Base-by-base conservation (phyloP, 805 yeast genomes). In the Pichia deserticola region DNA sequence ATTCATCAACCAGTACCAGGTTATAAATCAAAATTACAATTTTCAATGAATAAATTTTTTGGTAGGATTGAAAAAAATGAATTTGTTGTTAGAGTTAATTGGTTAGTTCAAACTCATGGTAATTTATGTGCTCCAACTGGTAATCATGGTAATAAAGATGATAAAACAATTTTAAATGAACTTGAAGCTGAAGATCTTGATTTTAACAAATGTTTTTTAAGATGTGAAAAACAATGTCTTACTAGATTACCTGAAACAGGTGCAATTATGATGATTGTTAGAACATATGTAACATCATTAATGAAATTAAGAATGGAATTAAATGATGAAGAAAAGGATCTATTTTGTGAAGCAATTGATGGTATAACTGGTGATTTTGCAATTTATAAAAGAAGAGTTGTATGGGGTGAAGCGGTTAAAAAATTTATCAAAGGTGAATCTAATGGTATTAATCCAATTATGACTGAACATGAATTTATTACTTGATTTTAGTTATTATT, bases 1-100 rank as follows among this genome's bases (percentile, higher is more conserved):
- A 76, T 86, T 51, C 95, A 86, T 60, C 74, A 66, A 3, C 89
- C 90, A 0, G 90, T 86, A 2, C 93, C 93, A 0, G 77, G 76
- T 52, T 86, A 86, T 57, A 62, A 69, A 45, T 64, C 74, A 20
- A 74, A 79, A 53, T 68, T 86, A 40, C 74, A 77, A 61, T 57
- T 72, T 7, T 77, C 86, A 27, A 86, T 86, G 92, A 79, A 78
- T 58, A 75, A 74, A 56, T 86, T 81, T 60, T 86, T 86, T 62
- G 69, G 71, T 29, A 73, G 79, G 53, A 60, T 85, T 51, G 70
- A 73, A 54, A 74, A 77, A 4, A 70, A 74, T 32, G 77, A 78
- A 48, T 72, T 74, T 44, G 82, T 85, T 60, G 78, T 77, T 51
- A 72, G 93, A 49, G 73, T 73, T 56, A 86, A 86, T 54, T 86